Evolutionary conservation across 108 stramenopile species (phyloP).

Genomic region (Pseudonitzschia multiseries): DNA sequence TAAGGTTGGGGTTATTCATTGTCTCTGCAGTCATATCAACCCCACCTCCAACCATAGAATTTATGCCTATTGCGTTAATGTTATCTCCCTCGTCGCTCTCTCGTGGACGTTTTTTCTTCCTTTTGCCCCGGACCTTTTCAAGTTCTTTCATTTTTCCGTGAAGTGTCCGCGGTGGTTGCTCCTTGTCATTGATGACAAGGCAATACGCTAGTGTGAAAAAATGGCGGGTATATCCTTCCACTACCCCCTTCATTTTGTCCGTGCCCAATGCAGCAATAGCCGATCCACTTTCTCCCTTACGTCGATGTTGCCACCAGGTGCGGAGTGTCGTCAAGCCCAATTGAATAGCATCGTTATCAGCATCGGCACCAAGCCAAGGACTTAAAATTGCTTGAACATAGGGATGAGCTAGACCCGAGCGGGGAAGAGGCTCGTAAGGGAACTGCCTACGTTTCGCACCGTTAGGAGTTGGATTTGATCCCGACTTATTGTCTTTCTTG

Average conservation of each 20-base stretch:
- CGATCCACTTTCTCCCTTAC: slow-evolving; percentile 86
- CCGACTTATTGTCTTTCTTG: slow-evolving; percentile 34
- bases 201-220: slow-evolving; percentile 86
- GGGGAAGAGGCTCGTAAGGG: slow-evolving; percentile 88
- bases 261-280: slow-evolving; percentile 84
- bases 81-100: slow-evolving; percentile 45
- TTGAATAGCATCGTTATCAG: slow-evolving; percentile 87
- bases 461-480: slow-evolving; percentile 29
- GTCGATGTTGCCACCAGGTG: slow-evolving; percentile 93
- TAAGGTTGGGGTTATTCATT: slow-evolving; percentile 16
- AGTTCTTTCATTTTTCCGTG: slow-evolving; percentile 77
- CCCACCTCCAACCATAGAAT: slow-evolving; percentile 29
- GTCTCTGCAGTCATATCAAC: slow-evolving; percentile 11
- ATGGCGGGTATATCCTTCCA: slow-evolving; percentile 91
- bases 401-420: slow-evolving; percentile 82
- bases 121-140: slow-evolving; percentile 72
- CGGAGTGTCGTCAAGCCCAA: slow-evolving; percentile 83
- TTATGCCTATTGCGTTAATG: slow-evolving; percentile 38
- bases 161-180: slow-evolving; percentile 81
- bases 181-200: slow-evolving; percentile 80
- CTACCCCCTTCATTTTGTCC: slow-evolving; percentile 90
- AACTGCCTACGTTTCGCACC: slow-evolving; percentile 58
- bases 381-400: slow-evolving; percentile 88
- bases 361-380: slow-evolving; percentile 89
- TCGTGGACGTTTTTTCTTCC: slow-evolving; percentile 55